Conservation (phyloP, 2,329 filamentous ascomycete genomes). For the Alternaria postmessia region DNA sequence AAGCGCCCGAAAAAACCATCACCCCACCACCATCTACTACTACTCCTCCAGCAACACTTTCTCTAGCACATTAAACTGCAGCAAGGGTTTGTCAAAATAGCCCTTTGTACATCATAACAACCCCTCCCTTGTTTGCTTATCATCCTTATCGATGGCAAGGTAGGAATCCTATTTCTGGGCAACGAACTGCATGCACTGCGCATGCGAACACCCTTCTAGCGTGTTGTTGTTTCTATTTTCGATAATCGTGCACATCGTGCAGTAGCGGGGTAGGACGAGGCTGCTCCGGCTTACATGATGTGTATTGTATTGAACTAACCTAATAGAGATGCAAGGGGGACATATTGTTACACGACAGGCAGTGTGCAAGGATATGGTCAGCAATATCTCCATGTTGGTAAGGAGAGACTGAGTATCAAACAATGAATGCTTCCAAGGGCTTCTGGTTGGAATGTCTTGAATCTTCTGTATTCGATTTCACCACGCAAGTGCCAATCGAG, state of each 20-base stretch:
- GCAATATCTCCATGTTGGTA: neutral
- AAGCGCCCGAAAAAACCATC: constrained; percentile 11
- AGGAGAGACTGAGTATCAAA: accelerated
- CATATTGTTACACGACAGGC: neutral
- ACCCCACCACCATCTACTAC: neutral
- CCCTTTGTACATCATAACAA: neutral
- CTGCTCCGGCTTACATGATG: constrained; percentile 5
- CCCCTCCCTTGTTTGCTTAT: neutral
- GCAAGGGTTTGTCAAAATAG: neutral
- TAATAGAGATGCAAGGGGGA: neutral
- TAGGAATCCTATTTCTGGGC: neutral
- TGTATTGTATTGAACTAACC: constrained; percentile 11
- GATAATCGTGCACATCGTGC: neutral
- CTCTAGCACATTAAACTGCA: neutral
- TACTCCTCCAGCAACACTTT: neutral
- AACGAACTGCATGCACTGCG: constrained; percentile 17
- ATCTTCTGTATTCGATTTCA: accelerated
- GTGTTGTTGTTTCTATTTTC: neutral
- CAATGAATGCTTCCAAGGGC: accelerated
- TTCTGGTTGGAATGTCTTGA: no score
- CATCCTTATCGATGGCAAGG: neutral
- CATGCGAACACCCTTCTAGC: constrained; percentile 22
- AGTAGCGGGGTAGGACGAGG: neutral
- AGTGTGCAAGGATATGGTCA: neutral
- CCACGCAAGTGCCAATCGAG: no score